A percentile compares a stretch with the other conserved stretches of the same genome.
Evolutionary conservation across 1,284 basidiomycete species (phyloP).

Genomic region (Rhodotorula sp.): DNA sequence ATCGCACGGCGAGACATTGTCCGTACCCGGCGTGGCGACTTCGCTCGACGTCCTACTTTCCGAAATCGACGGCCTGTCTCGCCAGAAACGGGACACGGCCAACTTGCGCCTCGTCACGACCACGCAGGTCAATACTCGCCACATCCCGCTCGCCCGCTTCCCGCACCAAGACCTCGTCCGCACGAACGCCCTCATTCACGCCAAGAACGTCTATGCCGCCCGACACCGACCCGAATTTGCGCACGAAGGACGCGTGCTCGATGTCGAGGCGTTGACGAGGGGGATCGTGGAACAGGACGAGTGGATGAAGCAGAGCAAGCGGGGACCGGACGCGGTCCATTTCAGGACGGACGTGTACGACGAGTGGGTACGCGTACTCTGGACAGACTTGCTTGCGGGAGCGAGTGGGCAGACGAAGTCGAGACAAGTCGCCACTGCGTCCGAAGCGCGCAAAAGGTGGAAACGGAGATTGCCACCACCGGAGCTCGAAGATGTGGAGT

Average conservation of each 20-base stretch:
- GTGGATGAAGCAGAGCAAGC: slow-evolving; percentile 24
- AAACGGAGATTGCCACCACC: slow-evolving; percentile 4
- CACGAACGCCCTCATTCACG: slow-evolving; percentile 31
- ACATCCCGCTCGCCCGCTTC: slow-evolving; percentile 35
- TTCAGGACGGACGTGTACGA: slow-evolving; percentile 32
- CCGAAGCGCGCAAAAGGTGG: slow-evolving; percentile 13
- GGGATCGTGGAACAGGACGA: slow-evolving; percentile 23
- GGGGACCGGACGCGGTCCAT: slow-evolving; percentile 33
- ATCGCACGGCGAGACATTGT: slow-evolving; percentile 27
- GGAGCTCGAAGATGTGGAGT: neutral
- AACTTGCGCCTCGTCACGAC: slow-evolving; percentile 33
- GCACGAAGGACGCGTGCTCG: slow-evolving; percentile 15
- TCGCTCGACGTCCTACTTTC: slow-evolving; percentile 27
- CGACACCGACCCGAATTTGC: slow-evolving; percentile 2
- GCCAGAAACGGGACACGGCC: neutral
- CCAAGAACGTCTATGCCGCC: slow-evolving; percentile 19
- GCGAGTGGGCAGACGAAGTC: neutral
- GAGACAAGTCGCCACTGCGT: neutral
- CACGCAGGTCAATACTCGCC: slow-evolving; percentile 25
- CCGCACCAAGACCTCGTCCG: slow-evolving; percentile 38
- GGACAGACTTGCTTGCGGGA: slow-evolving; percentile 27
- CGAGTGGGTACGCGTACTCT: slow-evolving; percentile 30
- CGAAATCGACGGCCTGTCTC: neutral
- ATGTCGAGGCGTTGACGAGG: slow-evolving; percentile 26
- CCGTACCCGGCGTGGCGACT: slow-evolving; percentile 9